A percentile compares a stretch with the other conserved stretches of the same genome.
Conservation (phyloP, 75 land plant species). For the Azolla pinnata region DNA sequence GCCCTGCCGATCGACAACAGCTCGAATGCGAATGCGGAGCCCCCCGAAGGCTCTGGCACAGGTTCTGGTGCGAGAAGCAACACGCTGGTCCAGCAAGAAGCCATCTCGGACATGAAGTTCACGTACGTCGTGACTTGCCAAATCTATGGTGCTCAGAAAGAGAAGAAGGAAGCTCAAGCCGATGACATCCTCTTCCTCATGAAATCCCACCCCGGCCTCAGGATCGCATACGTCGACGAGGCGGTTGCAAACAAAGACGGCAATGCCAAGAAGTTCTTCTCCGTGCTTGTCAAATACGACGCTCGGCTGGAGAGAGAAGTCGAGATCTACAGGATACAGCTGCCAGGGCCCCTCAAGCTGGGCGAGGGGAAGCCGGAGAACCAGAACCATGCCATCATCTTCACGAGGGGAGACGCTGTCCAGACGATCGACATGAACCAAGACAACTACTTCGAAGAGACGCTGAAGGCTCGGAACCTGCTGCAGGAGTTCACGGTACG, state of each 20-base stretch:
- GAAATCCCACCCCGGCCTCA: slow-evolving; percentile 18
- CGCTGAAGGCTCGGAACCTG: slow-evolving; percentile 83
- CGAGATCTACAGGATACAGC: slow-evolving; percentile 59
- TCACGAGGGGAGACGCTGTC: slow-evolving; percentile 91
- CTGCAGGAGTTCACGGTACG: slow-evolving; percentile 36
- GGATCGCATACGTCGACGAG: slow-evolving; percentile 35
- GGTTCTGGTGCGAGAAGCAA: not conserved
- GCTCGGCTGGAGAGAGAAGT: slow-evolving; percentile 47
- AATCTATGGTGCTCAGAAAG: slow-evolving; percentile 37
- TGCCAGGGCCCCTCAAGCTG: slow-evolving; percentile 84
- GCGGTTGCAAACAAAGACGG: slow-evolving; percentile 19
- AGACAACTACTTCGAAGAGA: slow-evolving; percentile 34
- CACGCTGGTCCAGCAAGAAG: slow-evolving; percentile 5
- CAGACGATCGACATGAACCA: slow-evolving; percentile 98
- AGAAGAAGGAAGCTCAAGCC: slow-evolving; percentile 14
- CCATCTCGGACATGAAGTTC: slow-evolving; percentile 30
- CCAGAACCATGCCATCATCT: slow-evolving; percentile 90
- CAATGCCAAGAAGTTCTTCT: slow-evolving; percentile 13
- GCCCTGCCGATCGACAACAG: too few species aligned
- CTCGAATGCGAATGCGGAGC: not conserved
- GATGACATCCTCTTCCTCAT: slow-evolving; percentile 30
- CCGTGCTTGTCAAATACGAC: slow-evolving; percentile 85
- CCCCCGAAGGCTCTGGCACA: not conserved
- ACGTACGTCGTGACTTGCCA: slow-evolving; percentile 45
- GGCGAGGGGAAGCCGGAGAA: slow-evolving; percentile 98